Percentiles rank a stretch among this genome's conserved stretches.
Conservation (phyloP, 225 moss, liverwort and hornwort genomes). For the Climacium dendroides region DNA sequence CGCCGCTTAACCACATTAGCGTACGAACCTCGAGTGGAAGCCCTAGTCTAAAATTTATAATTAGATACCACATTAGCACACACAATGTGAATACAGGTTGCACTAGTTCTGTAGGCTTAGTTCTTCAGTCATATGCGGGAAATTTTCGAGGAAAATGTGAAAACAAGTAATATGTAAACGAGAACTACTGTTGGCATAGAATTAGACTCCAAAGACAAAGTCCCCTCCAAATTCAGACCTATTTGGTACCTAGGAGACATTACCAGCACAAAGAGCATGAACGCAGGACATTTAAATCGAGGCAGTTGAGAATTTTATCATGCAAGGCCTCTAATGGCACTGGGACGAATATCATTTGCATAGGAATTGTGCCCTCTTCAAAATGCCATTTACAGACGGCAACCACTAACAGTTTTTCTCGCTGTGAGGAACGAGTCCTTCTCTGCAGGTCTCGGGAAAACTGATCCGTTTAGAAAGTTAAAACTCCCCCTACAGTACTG, state of each 20-base stretch:
- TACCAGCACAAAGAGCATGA: neutral
- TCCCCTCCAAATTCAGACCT: neutral
- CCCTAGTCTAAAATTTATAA: neutral
- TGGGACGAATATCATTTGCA: neutral
- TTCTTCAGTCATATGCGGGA: neutral
- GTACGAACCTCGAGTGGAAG: conserved; percentile 28
- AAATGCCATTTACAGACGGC: neutral
- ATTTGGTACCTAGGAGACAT: neutral
- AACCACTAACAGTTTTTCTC: neutral
- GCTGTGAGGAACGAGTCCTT: neutral
- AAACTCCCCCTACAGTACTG: neutral
- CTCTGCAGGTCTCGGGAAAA: neutral
- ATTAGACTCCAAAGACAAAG: neutral
- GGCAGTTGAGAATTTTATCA: neutral
- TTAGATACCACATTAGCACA: neutral
- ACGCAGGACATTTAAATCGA: neutral
- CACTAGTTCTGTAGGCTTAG: no score
- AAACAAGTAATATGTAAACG: neutral
- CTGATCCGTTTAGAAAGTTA: neutral
- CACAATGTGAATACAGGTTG: neutral
- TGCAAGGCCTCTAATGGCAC: neutral
- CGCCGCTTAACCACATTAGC: conserved; percentile 25
- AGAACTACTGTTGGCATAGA: neutral
- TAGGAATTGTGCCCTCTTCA: neutral
- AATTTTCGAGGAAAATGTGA: neutral